A percentile compares a stretch with the other conserved stretches of the same genome.
Evolutionary conservation across 805 yeast species (phyloP).

Genomic region (Candida boleticola): DNA sequence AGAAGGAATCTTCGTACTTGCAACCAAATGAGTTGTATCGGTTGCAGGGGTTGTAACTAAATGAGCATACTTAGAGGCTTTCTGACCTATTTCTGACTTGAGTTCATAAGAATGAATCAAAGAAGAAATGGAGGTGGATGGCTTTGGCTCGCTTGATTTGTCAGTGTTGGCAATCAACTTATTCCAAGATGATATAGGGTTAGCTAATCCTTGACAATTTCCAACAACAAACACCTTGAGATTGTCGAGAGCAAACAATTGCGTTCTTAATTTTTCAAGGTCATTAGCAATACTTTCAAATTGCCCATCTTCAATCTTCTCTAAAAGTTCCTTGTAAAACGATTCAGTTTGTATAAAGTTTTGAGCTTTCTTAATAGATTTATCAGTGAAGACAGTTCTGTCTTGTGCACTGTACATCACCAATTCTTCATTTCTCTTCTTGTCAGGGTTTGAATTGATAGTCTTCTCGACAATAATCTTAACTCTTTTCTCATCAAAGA

Average conservation of each 20-base stretch:
- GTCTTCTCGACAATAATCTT: conserved; percentile 62
- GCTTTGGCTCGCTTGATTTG: conserved; percentile 3
- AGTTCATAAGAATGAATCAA: conserved; percentile 55
- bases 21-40: conserved; percentile 69
- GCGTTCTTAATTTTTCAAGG: conserved; percentile 50
- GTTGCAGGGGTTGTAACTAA: conserved; percentile 79
- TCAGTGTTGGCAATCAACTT: conserved; percentile 22
- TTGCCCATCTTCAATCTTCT: conserved; percentile 53
- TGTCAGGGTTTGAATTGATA: conserved; percentile 58
- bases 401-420: conserved; percentile 66
- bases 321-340: conserved; percentile 44
- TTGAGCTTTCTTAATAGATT: conserved; percentile 63
- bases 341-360: conserved; percentile 66
- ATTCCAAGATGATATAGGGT: conserved; percentile 63
- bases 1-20: conserved; percentile 60
- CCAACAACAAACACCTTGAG: conserved; percentile 71
- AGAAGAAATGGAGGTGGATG: conserved; percentile 12
- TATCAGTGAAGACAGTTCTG: conserved; percentile 49
- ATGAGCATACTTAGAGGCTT: conserved; percentile 53
- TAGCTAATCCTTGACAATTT: conserved; percentile 49
- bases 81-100: conserved; percentile 54
- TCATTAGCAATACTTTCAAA: conserved; percentile 45
- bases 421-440: conserved; percentile 58
- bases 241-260: conserved; percentile 56
- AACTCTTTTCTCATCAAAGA: conserved; percentile 72